These are phyloP conservation scores for Leccinum angustisporum DNA, from an alignment of 1,284 basidiomycete genomes.

Conservation along the genomic window DNA sequence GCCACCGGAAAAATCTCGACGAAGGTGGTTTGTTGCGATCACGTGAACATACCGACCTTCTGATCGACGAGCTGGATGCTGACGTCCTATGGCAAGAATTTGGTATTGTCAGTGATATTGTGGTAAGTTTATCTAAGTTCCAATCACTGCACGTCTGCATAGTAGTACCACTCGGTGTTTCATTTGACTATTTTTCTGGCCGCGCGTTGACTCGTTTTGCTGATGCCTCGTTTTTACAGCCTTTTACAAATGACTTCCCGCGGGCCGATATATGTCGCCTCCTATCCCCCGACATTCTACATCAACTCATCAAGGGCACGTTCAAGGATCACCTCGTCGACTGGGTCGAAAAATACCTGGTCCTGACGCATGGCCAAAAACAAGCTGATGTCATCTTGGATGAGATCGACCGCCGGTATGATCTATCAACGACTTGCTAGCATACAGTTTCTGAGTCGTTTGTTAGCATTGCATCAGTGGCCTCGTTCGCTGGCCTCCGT, in stretches of 20 bases:
- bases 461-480: background rate
- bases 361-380: background rate
- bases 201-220: too few species aligned
- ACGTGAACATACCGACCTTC: background rate
- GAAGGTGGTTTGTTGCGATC: background rate
- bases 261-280: background rate
- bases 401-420: background rate
- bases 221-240: background rate
- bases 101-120: background rate
- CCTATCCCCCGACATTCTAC: background rate
- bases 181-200: too few species aligned
- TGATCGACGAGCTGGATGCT: background rate
- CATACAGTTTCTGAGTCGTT: too few species aligned
- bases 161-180: too few species aligned
- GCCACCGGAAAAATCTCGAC: background rate
- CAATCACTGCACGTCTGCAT: too few species aligned
- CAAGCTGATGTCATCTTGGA: background rate
- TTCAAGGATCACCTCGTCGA: background rate
- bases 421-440: background rate
- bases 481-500: background rate
- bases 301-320: background rate
- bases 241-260: background rate
- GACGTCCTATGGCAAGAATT: background rate
- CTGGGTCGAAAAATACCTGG: background rate
- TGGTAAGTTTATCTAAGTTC: background rate